Percentiles rank a stretch among this genome's conserved stretches.
Evolutionary conservation across 2,329 filamentous ascomycete species (phyloP).

Genomic region (Reticulascus tulasneorum): DNA sequence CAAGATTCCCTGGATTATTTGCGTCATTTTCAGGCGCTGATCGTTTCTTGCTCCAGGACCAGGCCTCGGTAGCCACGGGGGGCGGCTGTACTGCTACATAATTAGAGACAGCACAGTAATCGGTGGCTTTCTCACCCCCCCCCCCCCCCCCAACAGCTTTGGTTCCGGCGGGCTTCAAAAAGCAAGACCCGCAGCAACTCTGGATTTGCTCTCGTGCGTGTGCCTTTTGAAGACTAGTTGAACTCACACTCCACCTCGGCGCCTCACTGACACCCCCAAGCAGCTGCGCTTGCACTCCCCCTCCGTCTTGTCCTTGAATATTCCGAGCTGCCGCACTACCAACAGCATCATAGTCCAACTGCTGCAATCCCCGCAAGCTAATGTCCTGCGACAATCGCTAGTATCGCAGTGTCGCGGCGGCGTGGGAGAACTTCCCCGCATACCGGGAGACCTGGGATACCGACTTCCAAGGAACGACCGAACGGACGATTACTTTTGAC

Average conservation of each 20-base stretch:
- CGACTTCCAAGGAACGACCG: too few relatives aligned
- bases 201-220: conserved; percentile 15
- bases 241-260: conserved; percentile 14
- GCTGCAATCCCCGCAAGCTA: conserved; percentile 31
- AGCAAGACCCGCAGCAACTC: conserved; percentile 10
- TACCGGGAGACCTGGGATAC: conserved; percentile 36
- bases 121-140: neutral
- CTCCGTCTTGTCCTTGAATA: neutral
- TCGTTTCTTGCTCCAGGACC: too few relatives aligned
- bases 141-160: neutral
- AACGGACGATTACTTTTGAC: too few relatives aligned
- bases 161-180: too few relatives aligned
- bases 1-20: too few relatives aligned
- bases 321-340: conserved; percentile 1
- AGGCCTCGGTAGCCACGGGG: too few relatives aligned
- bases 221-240: too few relatives aligned
- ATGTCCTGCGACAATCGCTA: conserved; percentile 57
- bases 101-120: too few relatives aligned
- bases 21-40: too few relatives aligned
- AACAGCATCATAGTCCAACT: conserved; percentile 17
- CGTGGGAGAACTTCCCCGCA: conserved; percentile 56
- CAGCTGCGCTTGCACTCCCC: neutral
- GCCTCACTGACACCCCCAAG: too few relatives aligned
- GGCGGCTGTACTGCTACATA: too few relatives aligned
- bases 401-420: conserved; percentile 51